Conservation (phyloP, 2,329 filamentous ascomycete species). For the Sporothrix phasma region DNA sequence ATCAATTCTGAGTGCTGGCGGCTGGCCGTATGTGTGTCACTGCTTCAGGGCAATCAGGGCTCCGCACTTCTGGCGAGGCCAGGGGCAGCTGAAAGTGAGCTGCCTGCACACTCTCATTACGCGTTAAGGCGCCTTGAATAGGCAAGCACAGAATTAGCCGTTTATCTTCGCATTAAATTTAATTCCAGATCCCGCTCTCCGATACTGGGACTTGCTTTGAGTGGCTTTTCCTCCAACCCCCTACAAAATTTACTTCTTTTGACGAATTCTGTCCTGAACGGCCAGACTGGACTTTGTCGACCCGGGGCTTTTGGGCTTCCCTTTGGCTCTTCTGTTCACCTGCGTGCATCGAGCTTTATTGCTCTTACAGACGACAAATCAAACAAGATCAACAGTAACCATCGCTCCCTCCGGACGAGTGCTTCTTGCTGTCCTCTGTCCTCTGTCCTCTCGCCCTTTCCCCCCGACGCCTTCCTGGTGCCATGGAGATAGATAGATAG, state of each 20-base stretch:
- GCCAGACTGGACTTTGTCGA: neutral
- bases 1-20: neutral
- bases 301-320: neutral
- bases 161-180: neutral
- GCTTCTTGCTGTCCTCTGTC: neutral
- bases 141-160: neutral
- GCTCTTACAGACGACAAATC: neutral
- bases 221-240: neutral
- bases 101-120: slow-evolving; percentile 5
- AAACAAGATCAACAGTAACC: neutral
- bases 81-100: neutral
- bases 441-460: neutral
- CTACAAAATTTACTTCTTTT: slow-evolving; percentile 1
- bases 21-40: neutral
- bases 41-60: neutral
- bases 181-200: neutral
- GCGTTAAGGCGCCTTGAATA: neutral
- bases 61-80: neutral
- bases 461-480: neutral
- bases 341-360: neutral
- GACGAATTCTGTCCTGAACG: slow-evolving; percentile 6
- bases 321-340: neutral
- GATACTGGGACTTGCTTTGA: neutral
- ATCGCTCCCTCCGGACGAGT: neutral
- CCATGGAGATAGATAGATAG: neutral